phyloP scores from a whole-genome alignment of 257 asterid genomes.

The Nicotiana tomentosiformis region DNA sequence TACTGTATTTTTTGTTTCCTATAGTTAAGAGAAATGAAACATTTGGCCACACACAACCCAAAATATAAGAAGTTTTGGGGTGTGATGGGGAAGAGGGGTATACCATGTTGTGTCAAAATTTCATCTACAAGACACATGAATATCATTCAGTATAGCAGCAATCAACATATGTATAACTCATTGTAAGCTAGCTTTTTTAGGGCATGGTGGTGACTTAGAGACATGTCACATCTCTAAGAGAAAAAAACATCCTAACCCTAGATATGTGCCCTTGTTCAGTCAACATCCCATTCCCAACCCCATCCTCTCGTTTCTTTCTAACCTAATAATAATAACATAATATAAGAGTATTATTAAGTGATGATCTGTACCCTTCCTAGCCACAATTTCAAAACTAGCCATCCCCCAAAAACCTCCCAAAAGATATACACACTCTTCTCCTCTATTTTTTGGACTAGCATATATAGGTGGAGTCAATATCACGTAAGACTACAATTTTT shows the following conservation, averaged over 20 bases:
- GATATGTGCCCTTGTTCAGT: constrained; percentile 63
- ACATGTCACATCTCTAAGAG: constrained; percentile 71
- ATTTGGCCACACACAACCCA: neutral
- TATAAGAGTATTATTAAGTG: neutral
- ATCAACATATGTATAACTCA: neutral
- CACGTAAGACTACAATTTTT: neutral
- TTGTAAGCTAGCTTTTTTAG: constrained; percentile 19
- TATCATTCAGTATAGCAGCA: constrained; percentile 12
- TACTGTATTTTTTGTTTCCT: neutral
- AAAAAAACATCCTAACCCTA: constrained; percentile 69
- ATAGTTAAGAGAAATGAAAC: neutral
- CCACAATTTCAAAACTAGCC: neutral
- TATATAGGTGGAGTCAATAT: neutral
- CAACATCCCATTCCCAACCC: constrained; percentile 35
- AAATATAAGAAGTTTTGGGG: neutral
- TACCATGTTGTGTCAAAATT: constrained; percentile 29
- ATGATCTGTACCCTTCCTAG: neutral
- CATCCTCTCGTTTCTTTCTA: constrained; percentile 31
- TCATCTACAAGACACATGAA: constrained; percentile 23
- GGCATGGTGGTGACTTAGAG: constrained; percentile 51
- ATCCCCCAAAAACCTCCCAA: too few species aligned
- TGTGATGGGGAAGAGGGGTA: neutral
- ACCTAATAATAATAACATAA: neutral
- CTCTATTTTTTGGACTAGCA: neutral
- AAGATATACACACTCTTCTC: neutral